Evolutionary conservation across 2,329 filamentous ascomycete species (phyloP), one percentile per base, ranked within the genome.

Genomic region (Rhinocladiella mackenziei): DNA sequence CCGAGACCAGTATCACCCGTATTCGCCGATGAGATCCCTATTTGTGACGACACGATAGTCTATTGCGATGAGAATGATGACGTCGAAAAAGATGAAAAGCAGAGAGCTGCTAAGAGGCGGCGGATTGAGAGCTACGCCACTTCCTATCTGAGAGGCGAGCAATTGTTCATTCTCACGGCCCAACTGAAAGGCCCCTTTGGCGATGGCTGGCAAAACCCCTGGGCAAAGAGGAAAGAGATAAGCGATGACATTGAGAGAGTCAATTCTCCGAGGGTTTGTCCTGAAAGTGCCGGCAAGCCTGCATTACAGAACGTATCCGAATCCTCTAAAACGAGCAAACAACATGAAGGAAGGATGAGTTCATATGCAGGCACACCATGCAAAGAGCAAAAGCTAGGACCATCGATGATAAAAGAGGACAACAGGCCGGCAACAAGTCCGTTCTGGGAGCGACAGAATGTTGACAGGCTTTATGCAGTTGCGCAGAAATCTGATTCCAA

Each of bases 121-220:
- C 63, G 66, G 46, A 67, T 71, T 33, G 68, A 73, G 56, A 60
- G 13, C 52, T 25, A 58, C 66, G 22, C 70, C 58, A 13, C 61
- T 61, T 32, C 58, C 6, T 72, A 73, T 56, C 56, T 71, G 28
- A 56, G 65, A 23, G 70, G 70, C 18, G 57, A 60, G 19, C 61
- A 62, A 11, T 56, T 70, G 7, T 72, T 70, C 43, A 72, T 74
- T 32, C 56, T 69, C 8, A 70, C 65, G 4, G 70, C 71, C 9
- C 62, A 63, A 6, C 58, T 74, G 14, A 64, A 59, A 31, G 71
- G 71, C 0, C 70, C 70, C 1, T 68, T 74, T 22, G 62, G 67
- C 3, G 47, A 62, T 17, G 62, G 55, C 18, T 74, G 71, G 71
- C 50, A 54, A 4, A 73, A 73, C 52, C 71, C 70, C 2, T 73